Conservation (phyloP, 495 filamentous ascomycete species). For the Parmelia sp. region DNA sequence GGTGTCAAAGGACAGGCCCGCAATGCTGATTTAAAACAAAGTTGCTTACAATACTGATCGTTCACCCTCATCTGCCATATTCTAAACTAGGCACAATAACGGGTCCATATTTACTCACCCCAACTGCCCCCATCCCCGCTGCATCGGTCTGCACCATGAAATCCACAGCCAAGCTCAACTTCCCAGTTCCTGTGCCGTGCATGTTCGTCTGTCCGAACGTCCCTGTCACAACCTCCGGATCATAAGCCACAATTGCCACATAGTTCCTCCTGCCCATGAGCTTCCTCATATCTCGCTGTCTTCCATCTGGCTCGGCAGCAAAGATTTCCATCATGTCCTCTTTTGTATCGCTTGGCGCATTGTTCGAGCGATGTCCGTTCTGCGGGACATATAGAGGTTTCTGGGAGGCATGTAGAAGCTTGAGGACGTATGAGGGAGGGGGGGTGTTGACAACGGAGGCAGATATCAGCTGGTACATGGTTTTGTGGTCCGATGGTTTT, state of each 20-base stretch:
- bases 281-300: slow-evolving; percentile 71
- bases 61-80: slow-evolving; percentile 52
- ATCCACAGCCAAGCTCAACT: slow-evolving; percentile 84
- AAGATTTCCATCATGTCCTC: slow-evolving; percentile 99
- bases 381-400: slow-evolving; percentile 83
- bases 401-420: slow-evolving; percentile 79
- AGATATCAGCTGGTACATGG: slow-evolving; percentile 97
- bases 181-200: slow-evolving; percentile 47
- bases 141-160: slow-evolving; percentile 92
- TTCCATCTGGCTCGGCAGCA: slow-evolving; percentile 77
- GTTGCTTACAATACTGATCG: neutral
- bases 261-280: slow-evolving; percentile 93
- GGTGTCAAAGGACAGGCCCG: neutral
- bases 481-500: slow-evolving; percentile 90
- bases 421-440: slow-evolving; percentile 74
- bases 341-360: slow-evolving; percentile 72
- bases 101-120: slow-evolving; percentile 91
- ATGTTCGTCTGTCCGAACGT: slow-evolving; percentile 42
- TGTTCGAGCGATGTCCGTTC: slow-evolving; percentile 77
- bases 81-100: slow-evolving; percentile 92
- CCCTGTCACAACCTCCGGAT: slow-evolving; percentile 67
- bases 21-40: slow-evolving; percentile 7
- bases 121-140: slow-evolving; percentile 52
- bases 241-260: slow-evolving; percentile 87
- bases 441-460: slow-evolving; percentile 87